Evolutionary conservation across 495 filamentous ascomycete genomes (phyloP), one percentile per base, ranked within the genome.

Genomic region (Penicillium macrosclerotiorum): DNA sequence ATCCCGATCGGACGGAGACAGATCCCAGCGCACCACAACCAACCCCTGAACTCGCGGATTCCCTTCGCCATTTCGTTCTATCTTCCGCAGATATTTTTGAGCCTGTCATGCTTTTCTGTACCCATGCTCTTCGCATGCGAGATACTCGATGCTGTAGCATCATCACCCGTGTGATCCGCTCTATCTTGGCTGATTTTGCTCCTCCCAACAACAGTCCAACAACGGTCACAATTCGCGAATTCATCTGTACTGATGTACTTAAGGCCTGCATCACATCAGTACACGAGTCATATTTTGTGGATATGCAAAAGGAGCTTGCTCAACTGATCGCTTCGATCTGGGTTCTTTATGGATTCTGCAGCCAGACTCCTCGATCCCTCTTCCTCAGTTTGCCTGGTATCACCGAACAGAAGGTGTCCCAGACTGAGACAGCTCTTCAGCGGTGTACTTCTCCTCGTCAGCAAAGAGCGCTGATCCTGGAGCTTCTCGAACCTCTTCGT

Each of bases 221-320:
- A 4, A 78, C 78, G 1, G 59, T 77, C 2, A 84, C 83, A 24
- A 91, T 97, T 45, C 86, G 90, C 49, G 90, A 96, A 58, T 99
- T 93, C 54, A 90, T 97, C 54, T 86, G 77, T 45, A 84, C 79
- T 20, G 88, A 95, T 48, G 88, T 92, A 3, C 75, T 94, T 17
- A 86, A 84, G 69, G 82, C 86, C 0, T 87, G 83, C 49, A 88
- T 95, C 64, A 85, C 89, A 16, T 92, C 88, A 11, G 77, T 99
- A 23, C 85, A 97, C 64, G 93, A 97, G 43, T 81, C 89, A 1
- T 96, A 97, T 60, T 97, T 97, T 54, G 91, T 96, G 30, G 93
- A 99, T 45, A 80, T 91, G 57, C 93, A 99, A 57, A 94, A 90
- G 63, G 93, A 97, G 26, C 78, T 97, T 8, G 93, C 89, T 11